Evolutionary conservation across 139 green algal genomes (phyloP).

Genomic region (Mesotaenium endlicherianum): DNA sequence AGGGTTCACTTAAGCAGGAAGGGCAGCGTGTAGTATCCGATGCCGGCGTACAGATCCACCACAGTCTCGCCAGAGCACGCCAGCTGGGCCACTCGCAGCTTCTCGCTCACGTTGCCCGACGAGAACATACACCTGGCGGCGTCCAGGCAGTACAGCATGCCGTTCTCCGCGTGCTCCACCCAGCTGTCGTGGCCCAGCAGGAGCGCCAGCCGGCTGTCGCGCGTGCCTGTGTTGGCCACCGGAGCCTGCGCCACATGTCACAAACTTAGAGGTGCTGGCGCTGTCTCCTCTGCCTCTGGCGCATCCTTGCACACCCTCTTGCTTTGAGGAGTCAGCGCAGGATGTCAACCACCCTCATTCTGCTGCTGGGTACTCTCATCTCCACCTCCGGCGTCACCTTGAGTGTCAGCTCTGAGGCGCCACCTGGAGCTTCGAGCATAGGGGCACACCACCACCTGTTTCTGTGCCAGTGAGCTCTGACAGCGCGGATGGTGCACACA

Average conservation of each 20-base stretch:
- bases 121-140: slow-evolving; percentile 78
- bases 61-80: slow-evolving; percentile 54
- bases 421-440: too few relatives aligned
- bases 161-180: slow-evolving; percentile 68
- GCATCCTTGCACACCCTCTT: too few relatives aligned
- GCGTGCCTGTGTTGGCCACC: slow-evolving; percentile 9
- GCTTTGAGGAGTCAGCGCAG: too few relatives aligned
- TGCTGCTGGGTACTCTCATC: too few relatives aligned
- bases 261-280: too few relatives aligned
- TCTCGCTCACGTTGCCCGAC: slow-evolving; percentile 72
- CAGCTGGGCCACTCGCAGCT: slow-evolving; percentile 61
- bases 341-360: too few relatives aligned
- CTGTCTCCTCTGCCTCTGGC: too few relatives aligned
- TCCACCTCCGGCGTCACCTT: too few relatives aligned
- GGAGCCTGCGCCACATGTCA: neutral
- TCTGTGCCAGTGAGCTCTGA: too few relatives aligned
- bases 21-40: slow-evolving; percentile 80
- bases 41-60: slow-evolving; percentile 76
- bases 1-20: slow-evolving; percentile 50
- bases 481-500: too few relatives aligned
- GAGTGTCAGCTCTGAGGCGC: too few relatives aligned
- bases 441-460: too few relatives aligned
- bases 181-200: slow-evolving; percentile 42
- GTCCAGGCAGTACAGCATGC: slow-evolving; percentile 68
- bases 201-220: slow-evolving; percentile 26